Evolutionary conservation across 192 early-diverging fungal species (phyloP).

Genomic region (Oehlia diaphana): DNA sequence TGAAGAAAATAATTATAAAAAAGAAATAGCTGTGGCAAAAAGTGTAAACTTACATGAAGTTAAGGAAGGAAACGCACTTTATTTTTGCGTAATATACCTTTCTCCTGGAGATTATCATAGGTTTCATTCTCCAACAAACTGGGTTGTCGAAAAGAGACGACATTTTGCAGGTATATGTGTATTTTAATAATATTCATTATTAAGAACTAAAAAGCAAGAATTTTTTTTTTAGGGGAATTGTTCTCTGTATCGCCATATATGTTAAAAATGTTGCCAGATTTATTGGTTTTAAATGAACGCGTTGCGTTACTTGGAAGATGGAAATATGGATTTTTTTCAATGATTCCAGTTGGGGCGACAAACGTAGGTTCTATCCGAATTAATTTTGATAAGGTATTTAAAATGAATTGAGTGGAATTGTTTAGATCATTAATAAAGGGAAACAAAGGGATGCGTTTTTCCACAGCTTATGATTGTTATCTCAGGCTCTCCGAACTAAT

Average conservation of each 20-base stretch:
- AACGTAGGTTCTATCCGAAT: slow-evolving; percentile 96
- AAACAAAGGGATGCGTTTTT: neutral
- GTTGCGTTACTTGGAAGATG: slow-evolving; percentile 91
- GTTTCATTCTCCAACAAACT: slow-evolving; percentile 96
- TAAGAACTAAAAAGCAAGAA: neutral
- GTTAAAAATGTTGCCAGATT: slow-evolving; percentile 75
- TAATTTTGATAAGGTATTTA: slow-evolving; percentile 82
- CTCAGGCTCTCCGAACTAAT: slow-evolving; percentile 67
- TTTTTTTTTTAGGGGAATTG: slow-evolving; percentile 71
- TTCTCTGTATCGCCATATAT: slow-evolving; percentile 94
- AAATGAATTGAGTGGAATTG: neutral
- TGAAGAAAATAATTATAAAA: slow-evolving; percentile 31
- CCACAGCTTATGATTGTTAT: neutral
- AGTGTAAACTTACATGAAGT: slow-evolving; percentile 3
- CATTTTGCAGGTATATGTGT: slow-evolving; percentile 80
- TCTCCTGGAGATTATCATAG: slow-evolving; percentile 99
- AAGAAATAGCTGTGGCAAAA: slow-evolving; percentile 19
- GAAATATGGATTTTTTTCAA: slow-evolving; percentile 93
- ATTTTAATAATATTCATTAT: neutral
- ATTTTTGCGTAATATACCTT: slow-evolving; percentile 92
- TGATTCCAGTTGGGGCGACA: slow-evolving; percentile 96
- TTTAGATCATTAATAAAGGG: no score
- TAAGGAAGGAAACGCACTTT: slow-evolving; percentile 72
- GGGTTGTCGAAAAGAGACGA: slow-evolving; percentile 82
- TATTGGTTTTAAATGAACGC: slow-evolving; percentile 97